Conservation (phyloP, 2,329 filamentous ascomycete species). For the Monascus ruber region DNA sequence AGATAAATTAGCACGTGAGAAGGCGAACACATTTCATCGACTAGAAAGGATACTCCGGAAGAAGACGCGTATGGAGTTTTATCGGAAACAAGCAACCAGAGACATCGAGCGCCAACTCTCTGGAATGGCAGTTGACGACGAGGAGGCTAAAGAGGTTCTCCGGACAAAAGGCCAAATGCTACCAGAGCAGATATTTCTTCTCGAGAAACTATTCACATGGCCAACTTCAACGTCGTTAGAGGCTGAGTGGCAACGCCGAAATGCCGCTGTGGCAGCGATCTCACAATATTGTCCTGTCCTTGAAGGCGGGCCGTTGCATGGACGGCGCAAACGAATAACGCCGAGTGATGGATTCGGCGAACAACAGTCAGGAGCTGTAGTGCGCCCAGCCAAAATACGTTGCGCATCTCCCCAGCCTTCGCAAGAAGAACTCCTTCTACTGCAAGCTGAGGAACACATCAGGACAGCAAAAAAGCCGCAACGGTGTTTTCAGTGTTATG, state of each 20-base stretch:
- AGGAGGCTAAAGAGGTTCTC: background rate
- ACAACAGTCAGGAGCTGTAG: background rate
- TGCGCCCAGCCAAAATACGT: background rate
- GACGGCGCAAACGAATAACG: constrained; percentile 2
- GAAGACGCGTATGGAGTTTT: no score
- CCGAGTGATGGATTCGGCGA: background rate
- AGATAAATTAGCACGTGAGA: background rate
- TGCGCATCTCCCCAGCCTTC: background rate
- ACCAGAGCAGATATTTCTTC: constrained; percentile 3
- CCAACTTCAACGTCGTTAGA: no score
- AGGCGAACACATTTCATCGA: background rate
- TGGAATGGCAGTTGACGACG: background rate
- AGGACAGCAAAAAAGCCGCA: background rate
- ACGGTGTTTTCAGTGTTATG: background rate
- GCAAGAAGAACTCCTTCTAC: background rate
- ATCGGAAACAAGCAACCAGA: background rate
- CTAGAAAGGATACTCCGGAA: no score
- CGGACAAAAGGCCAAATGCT: background rate
- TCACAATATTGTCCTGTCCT: constrained; percentile 7
- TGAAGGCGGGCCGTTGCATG: constrained; percentile 9
- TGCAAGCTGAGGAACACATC: background rate
- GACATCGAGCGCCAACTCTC: background rate
- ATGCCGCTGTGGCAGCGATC: constrained; percentile 6
- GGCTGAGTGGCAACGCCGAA: constrained; percentile 10
- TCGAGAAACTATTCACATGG: constrained; percentile 8